phyloP scores from a whole-genome alignment of 345 rosid species.

The Boechera stricta region DNA sequence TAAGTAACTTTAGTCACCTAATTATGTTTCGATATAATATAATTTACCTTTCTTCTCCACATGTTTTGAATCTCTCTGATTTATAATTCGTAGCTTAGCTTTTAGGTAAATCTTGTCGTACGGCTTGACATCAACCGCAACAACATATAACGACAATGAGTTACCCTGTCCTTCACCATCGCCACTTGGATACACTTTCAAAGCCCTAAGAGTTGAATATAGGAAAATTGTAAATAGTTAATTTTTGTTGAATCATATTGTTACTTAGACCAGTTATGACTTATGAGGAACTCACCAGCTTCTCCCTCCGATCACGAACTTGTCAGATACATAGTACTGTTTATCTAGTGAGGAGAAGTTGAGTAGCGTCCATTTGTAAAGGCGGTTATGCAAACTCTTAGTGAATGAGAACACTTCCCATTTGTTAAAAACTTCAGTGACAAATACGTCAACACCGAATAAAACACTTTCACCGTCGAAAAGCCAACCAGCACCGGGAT shows the following conservation, averaged over 20 bases:
- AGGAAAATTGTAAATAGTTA: background rate
- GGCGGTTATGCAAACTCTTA: constrained; percentile 1
- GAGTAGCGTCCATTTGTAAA: background rate
- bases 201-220: constrained; percentile 1
- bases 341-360: constrained; percentile 1
- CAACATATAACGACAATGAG: constrained; percentile 23
- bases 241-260: background rate
- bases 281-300: constrained; percentile 18
- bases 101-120: constrained; percentile 23
- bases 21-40: background rate
- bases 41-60: constrained; percentile 20
- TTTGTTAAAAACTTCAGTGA: constrained; percentile 15
- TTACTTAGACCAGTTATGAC: background rate
- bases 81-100: constrained; percentile 25
- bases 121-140: background rate
- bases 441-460: constrained; percentile 31
- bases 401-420: constrained; percentile 22
- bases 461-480: constrained; percentile 7
- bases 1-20: background rate
- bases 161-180: constrained; percentile 32
- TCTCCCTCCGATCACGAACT: constrained; percentile 5
- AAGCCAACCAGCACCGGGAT: constrained; percentile 11
- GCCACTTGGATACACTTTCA: constrained; percentile 35
- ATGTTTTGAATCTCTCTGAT: constrained; percentile 5
- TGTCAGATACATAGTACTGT: background rate